Evolutionary conservation across 495 filamentous ascomycete genomes (phyloP), one percentile per base, ranked within the genome.

Genomic region (Annulohypoxylon nitens): DNA sequence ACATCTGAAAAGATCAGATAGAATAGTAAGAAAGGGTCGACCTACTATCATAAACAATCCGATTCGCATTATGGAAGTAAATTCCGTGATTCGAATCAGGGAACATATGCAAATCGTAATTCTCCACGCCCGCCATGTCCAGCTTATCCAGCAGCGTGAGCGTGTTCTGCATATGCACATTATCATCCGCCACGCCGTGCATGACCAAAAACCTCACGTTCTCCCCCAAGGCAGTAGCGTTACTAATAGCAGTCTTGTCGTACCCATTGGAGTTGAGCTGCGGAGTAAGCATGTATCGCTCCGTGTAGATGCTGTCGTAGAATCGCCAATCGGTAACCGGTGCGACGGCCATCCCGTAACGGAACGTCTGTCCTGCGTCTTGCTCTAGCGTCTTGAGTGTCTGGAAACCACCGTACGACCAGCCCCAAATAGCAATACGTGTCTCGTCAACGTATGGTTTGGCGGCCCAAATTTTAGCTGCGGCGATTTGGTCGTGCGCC

Each of bases 361-460:
- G 89, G 83, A 98, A 99, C 0, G 95, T 98, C 73, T 88, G 76
- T 5, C 96, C 96, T 1, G 86, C 96, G 80, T 99, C 96, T 70
- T 89, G 86, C 82, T 99, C 96, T 2, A 99, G 87, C 3, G 93
- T 94, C 83, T 99, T 99, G 62, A 99, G 84, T n/a, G 96, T 93
- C 89, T 93, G 95, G 85, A 97, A 99, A 16, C 96, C 96, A 37
- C 96, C 96, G 77, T 95, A 99, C 70, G 92, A 96, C 96, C 96
- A 99, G 39, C 96, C 96, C 96, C 96, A 99, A 75, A 99, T 97
- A 0, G 94, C 95, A 66, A 99, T 89, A 36, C 91, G 86, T 9
- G 87, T 82, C 67, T 87, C 86, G 80, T 98, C 97, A 4, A 97
- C 91, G 79, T 98, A 98, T 30, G 85, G 78, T 83, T 96, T 97